A percentile compares a stretch with the other conserved stretches of the same genome.
phyloP scores from a whole-genome alignment of 805 yeast genomes.

The Ogataea thermomethanolica region DNA sequence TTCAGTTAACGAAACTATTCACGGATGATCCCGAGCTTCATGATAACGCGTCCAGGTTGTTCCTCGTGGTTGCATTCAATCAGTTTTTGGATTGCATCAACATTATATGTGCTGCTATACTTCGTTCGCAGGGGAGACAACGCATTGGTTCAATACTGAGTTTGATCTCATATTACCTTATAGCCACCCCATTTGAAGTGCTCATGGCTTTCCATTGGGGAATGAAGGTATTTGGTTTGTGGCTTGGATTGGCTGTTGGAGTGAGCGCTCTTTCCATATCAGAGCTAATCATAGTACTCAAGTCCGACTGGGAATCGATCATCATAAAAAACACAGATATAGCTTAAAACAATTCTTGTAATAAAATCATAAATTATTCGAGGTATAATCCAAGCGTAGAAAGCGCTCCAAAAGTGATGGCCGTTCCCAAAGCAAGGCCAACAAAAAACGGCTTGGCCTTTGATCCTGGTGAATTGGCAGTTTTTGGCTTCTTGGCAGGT shows the following conservation, averaged over 20 bases:
- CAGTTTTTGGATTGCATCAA: slow-evolving; percentile 48
- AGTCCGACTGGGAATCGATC: slow-evolving; percentile 53
- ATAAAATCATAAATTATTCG: slow-evolving; percentile 8
- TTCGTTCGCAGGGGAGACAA: slow-evolving; percentile 55
- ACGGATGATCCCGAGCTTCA: slow-evolving; percentile 39
- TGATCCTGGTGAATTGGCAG: not conserved
- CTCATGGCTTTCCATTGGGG: slow-evolving; percentile 40
- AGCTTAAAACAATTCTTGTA: slow-evolving; percentile 9
- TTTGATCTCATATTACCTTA: slow-evolving; percentile 42
- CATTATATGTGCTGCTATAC: slow-evolving; percentile 44
- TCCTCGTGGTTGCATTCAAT: slow-evolving; percentile 44
- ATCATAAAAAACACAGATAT: slow-evolving; percentile 32
- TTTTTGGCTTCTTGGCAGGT: slow-evolving; percentile 1
- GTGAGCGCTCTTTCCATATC: slow-evolving; percentile 37
- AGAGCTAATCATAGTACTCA: slow-evolving; percentile 40
- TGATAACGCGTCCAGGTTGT: slow-evolving; percentile 37
- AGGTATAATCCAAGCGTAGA: slow-evolving; percentile 24
- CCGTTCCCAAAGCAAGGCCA: slow-evolving; percentile 23
- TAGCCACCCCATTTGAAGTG: slow-evolving; percentile 49
- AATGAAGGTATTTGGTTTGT: slow-evolving; percentile 42
- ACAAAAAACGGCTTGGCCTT: slow-evolving; percentile 10
- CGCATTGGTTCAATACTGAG: slow-evolving; percentile 48
- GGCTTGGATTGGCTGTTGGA: slow-evolving; percentile 46
- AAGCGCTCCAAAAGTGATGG: slow-evolving; percentile 23
- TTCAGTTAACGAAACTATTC: slow-evolving; percentile 39